Evolutionary conservation across 179 eudicot genomes (phyloP), one percentile per base, ranked within the genome.

Genomic region (Pouteria campechiana): DNA sequence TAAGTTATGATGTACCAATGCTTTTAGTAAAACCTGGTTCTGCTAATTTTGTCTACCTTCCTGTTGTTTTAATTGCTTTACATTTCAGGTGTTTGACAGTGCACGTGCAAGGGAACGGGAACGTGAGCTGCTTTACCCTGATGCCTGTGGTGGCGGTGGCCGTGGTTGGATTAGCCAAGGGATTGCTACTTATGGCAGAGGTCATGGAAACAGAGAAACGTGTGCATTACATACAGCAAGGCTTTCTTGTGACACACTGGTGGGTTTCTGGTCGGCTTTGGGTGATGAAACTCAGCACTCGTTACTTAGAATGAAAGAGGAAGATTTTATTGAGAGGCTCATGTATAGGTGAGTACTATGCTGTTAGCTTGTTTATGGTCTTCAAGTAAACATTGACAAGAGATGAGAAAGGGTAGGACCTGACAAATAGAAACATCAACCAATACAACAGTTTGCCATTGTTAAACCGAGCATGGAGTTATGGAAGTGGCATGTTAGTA

Each of bases 151-250:
- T 44, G 99, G 96, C 17, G 92, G 81, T 61, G 92, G 88, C 57
- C 65, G 99, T 31, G 99, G 99, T 36, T 92, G 99, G 99, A 92
- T 87, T 37, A 85, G 93, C 72, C 98, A 87, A 68, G 99, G 94
- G 37, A 75, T 75, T 50, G 57, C 74, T 31, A 68, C 92, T 37
- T 90, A 82, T 39, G 94, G 98, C 16, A 73, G 98, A 75, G 94
- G 93, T 8, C 99, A 92, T 69, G 99, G 92, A 48, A 75, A 77
- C 7, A 78, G 99, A 52, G 99, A 92, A 67, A 75, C 96, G 32
- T 92, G 99, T 65, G 99, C 99, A 18, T 63, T 92, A 62, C 99
- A 92, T 56, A 92, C 96, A 43, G 88, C 99, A 19, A 79, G 96
- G 62, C 90, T 87, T 54, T 82, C 99, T 42, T 93, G 88, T 55